Evolutionary conservation across 805 yeast genomes (phyloP).

Genomic region (Sugiyamaella boreocaroliniensis): DNA sequence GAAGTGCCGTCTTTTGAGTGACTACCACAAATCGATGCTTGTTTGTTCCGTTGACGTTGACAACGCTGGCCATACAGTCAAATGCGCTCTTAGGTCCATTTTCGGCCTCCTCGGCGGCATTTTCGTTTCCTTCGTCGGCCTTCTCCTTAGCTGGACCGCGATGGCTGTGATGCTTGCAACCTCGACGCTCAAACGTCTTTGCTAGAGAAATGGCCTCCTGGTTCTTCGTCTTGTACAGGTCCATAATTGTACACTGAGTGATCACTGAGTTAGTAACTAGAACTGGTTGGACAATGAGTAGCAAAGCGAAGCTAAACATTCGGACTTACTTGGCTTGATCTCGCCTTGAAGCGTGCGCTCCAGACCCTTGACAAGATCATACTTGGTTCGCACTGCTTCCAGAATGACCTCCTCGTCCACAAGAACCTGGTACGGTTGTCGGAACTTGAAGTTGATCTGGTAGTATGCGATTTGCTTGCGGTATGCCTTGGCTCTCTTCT

Average conservation of each 20-base stretch:
- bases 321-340: slow-evolving; percentile 51
- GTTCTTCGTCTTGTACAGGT: slow-evolving; percentile 62
- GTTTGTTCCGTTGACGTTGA: slow-evolving; percentile 61
- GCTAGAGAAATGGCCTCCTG: slow-evolving; percentile 77
- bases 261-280: slow-evolving; percentile 55
- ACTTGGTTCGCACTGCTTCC: slow-evolving; percentile 58
- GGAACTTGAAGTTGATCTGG: slow-evolving; percentile 79
- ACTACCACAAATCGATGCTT: slow-evolving; percentile 90
- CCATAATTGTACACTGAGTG: slow-evolving; percentile 92
- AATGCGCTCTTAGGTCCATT: slow-evolving; percentile 41
- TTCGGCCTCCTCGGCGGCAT: slow-evolving; percentile 12
- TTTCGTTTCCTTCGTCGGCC: neutral
- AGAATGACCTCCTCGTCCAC: slow-evolving; percentile 75
- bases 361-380: slow-evolving; percentile 75
- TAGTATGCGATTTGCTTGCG: slow-evolving; percentile 87
- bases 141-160: neutral
- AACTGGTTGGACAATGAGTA: neutral
- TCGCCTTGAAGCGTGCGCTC: slow-evolving; percentile 77
- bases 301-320: neutral
- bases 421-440: slow-evolving; percentile 87
- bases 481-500: slow-evolving; percentile 90
- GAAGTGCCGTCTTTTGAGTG: slow-evolving; percentile 64
- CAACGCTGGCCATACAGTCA: slow-evolving; percentile 71
- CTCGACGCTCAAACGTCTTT: slow-evolving; percentile 79
- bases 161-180: slow-evolving; percentile 75